Conservation (phyloP, 148 eudicot species). For the Dianthus caryophyllus region DNA sequence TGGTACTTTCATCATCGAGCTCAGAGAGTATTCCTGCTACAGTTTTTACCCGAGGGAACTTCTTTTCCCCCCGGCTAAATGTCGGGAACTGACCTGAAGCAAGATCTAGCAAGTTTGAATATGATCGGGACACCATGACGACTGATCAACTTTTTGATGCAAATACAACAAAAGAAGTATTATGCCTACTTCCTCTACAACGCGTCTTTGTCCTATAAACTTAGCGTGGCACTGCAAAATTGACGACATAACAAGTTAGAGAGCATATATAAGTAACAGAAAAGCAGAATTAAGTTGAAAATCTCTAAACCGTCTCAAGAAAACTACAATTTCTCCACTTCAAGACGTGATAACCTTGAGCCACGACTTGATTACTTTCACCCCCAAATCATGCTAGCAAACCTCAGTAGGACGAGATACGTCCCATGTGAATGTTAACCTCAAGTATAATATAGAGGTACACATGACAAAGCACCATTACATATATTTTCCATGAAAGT, state of each 20-base stretch:
- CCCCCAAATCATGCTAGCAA: too few relatives aligned
- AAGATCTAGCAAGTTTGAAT: constrained; percentile 68
- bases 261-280: not conserved
- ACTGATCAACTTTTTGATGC: not conserved
- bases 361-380: too few relatives aligned
- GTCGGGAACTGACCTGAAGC: constrained; percentile 51
- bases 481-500: not conserved
- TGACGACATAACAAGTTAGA: not conserved
- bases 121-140: constrained; percentile 70
- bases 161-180: constrained; percentile 4
- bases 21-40: constrained; percentile 63
- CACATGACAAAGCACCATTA: not conserved
- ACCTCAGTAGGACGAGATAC: too few relatives aligned
- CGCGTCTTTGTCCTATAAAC: not conserved
- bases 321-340: not conserved
- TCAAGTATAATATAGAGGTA: not conserved
- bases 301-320: not conserved
- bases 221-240: constrained; percentile 19
- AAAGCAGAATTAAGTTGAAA: not conserved
- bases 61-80: constrained; percentile 46
- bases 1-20: constrained; percentile 58
- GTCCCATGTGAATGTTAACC: not conserved
- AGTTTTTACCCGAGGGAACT: constrained; percentile 62
- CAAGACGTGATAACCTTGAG: not conserved
- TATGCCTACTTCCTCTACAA: constrained; percentile 12